These are phyloP conservation scores for Chlorophyllum brunneum DNA, from an alignment of 768 basidiomycete species.

Conservation along the genomic window DNA sequence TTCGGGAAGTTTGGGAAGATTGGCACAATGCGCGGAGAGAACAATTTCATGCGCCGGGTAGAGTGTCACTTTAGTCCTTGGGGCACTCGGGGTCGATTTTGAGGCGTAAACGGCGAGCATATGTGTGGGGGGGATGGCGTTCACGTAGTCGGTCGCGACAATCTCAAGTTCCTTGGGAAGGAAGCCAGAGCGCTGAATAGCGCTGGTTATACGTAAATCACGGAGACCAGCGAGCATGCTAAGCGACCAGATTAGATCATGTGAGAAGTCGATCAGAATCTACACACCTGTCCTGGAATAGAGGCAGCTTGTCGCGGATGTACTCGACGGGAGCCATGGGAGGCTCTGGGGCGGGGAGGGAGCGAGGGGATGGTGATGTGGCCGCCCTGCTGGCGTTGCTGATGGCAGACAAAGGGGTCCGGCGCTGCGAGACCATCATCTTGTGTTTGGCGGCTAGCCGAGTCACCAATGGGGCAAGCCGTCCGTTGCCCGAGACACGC, in stretches of 20 bases:
- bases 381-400: background rate
- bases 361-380: background rate
- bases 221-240: slow-evolving; percentile 10
- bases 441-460: slow-evolving; percentile 9
- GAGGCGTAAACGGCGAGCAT: slow-evolving; percentile 46
- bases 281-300: slow-evolving; percentile 10
- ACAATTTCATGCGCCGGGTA: slow-evolving; percentile 69
- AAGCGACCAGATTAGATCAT: background rate
- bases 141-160: slow-evolving; percentile 19
- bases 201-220: slow-evolving; percentile 1
- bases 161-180: slow-evolving; percentile 22
- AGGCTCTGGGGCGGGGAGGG: background rate
- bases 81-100: slow-evolving; percentile 19
- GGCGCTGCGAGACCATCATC: slow-evolving; percentile 2
- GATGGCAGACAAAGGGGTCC: slow-evolving; percentile 3
- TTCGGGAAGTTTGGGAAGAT: slow-evolving; percentile 51
- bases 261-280: background rate
- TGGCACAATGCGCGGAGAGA: slow-evolving; percentile 65
- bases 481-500: background rate
- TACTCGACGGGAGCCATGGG: slow-evolving; percentile 1
- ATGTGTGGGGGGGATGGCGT: slow-evolving; percentile 42
- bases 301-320: slow-evolving; percentile 1
- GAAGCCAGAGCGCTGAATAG: slow-evolving; percentile 9
- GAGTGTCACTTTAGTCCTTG: slow-evolving; percentile 35
- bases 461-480: slow-evolving; percentile 4